Evolutionary conservation across 768 basidiomycete species (phyloP).

Genomic region (Leccinum fibrillosum): DNA sequence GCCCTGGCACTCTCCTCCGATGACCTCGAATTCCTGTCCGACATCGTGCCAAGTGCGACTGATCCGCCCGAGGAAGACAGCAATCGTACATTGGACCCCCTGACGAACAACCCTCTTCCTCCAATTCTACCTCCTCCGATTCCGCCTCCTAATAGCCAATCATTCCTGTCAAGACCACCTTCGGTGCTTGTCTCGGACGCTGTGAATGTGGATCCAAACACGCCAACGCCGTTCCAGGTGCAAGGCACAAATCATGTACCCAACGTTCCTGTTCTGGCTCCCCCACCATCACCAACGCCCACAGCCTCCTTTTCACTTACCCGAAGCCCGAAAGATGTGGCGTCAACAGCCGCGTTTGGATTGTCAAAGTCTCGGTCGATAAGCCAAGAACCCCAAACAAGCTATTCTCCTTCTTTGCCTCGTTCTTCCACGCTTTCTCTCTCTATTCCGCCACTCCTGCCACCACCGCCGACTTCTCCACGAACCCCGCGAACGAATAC

Average conservation of each 20-base stretch:
- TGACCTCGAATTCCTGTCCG: slow-evolving; percentile 80
- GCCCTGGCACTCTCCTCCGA: slow-evolving; percentile 73
- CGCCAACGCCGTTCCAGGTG: neutral
- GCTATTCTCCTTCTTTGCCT: slow-evolving; percentile 17
- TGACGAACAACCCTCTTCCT: slow-evolving; percentile 44
- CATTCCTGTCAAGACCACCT: slow-evolving; percentile 18
- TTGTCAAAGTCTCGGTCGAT: slow-evolving; percentile 4
- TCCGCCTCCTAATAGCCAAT: slow-evolving; percentile 32
- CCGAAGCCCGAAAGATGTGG: slow-evolving; percentile 10
- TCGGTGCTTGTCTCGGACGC: neutral
- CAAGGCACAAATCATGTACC: slow-evolving; percentile 1
- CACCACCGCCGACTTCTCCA: slow-evolving; percentile 30
- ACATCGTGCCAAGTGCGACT: slow-evolving; percentile 53
- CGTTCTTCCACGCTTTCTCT: slow-evolving; percentile 22
- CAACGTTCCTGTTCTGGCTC: slow-evolving; percentile 14
- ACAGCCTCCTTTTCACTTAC: slow-evolving; percentile 16
- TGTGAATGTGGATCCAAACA: neutral
- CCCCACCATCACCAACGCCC: slow-evolving; percentile 33
- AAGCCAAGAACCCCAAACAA: slow-evolving; percentile 16
- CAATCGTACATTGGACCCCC: slow-evolving; percentile 32
- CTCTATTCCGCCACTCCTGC: slow-evolving; percentile 28
- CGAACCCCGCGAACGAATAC: slow-evolving; percentile 29
- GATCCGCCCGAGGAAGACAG: slow-evolving; percentile 39
- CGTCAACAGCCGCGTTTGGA: slow-evolving; percentile 1
- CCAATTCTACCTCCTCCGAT: slow-evolving; percentile 35